Evolutionary conservation across 2,329 filamentous ascomycete species (phyloP).

Genomic region (Penicillium sp.): DNA sequence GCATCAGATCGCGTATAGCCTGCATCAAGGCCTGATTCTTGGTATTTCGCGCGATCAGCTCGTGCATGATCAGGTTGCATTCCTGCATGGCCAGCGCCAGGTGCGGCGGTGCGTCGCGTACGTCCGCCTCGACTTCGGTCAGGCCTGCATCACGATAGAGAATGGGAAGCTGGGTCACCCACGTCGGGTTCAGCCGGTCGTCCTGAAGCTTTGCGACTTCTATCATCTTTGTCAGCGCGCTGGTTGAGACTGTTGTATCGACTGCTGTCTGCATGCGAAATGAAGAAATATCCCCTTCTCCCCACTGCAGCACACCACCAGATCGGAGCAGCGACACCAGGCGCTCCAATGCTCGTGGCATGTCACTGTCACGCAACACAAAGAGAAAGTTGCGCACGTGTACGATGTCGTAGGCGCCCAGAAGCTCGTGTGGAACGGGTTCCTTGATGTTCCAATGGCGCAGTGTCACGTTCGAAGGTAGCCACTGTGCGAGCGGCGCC

Average conservation of each 20-base stretch:
- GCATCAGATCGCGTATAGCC: neutral
- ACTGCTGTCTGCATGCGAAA: neutral
- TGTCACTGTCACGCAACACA: neutral
- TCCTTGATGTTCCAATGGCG: conserved; percentile 16
- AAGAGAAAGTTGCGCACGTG: conserved; percentile 15
- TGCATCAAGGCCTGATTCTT: neutral
- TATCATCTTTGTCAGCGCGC: neutral
- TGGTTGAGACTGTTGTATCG: neutral
- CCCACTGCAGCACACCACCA: neutral
- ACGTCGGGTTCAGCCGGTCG: neutral
- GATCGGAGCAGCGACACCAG: conserved; percentile 5
- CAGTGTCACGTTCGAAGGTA: conserved; percentile 16
- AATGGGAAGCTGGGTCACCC: neutral
- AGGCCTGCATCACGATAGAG: neutral
- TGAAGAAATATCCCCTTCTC: neutral
- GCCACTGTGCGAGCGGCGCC: conserved; percentile 12
- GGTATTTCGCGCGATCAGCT: neutral
- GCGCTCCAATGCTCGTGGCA: neutral
- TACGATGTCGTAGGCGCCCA: conserved; percentile 22
- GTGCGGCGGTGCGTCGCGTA: neutral
- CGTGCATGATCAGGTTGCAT: neutral
- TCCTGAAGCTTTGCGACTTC: neutral
- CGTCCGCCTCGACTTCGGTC: neutral
- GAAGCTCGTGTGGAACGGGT: conserved; percentile 14
- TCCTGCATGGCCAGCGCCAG: neutral